Evolutionary conservation across 345 rosid species (phyloP).

Genomic region (Eutrema yunnanense): DNA sequence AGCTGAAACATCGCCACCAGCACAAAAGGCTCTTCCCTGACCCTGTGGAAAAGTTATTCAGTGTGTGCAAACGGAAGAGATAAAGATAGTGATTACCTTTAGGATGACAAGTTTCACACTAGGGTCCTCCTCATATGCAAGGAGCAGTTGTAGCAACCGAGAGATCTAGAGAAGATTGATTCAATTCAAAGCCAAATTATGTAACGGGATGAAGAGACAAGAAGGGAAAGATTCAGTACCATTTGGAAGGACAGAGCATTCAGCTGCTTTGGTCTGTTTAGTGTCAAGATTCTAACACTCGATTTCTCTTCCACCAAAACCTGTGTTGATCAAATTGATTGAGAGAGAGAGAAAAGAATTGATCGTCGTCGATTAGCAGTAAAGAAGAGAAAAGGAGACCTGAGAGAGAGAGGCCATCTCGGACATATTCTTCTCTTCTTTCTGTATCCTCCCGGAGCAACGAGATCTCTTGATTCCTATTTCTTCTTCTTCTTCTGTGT

Average conservation of each 20-base stretch:
- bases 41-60: conserved; percentile 37
- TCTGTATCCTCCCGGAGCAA: background rate
- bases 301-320: conserved; percentile 56
- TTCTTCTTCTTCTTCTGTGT: too few species aligned
- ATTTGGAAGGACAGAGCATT: conserved; percentile 60
- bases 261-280: conserved; percentile 69
- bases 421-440: background rate
- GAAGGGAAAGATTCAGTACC: conserved; percentile 33
- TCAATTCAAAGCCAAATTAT: background rate
- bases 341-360: background rate
- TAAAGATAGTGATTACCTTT: conserved; percentile 42
- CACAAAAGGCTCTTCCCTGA: conserved; percentile 77
- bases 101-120: conserved; percentile 59
- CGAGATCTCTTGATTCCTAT: background rate
- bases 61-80: background rate
- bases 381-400: background rate
- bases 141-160: conserved; percentile 52
- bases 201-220: background rate
- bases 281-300: conserved; percentile 45
- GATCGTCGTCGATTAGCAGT: background rate
- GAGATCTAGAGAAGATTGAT: conserved; percentile 36
- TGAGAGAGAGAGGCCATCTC: conserved; percentile 13
- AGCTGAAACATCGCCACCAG: conserved; percentile 78
- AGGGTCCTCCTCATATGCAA: conserved; percentile 52
- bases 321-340: conserved; percentile 28